These are phyloP conservation scores for Dictyostelium capitatum DNA, from an alignment of 78 protist species.

Conservation along the genomic window DNA sequence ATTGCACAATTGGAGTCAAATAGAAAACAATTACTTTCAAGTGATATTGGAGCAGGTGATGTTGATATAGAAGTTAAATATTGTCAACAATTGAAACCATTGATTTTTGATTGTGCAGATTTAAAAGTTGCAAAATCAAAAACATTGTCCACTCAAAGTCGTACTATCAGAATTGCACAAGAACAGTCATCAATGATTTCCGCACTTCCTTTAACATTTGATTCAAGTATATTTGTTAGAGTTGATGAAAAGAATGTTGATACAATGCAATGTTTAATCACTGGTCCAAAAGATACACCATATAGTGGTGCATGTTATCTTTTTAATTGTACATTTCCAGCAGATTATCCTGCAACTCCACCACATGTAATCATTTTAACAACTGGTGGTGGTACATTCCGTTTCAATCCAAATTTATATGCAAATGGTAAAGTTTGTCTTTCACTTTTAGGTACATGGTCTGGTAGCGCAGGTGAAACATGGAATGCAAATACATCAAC, in stretches of 20 bases:
- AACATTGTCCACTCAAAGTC: background rate
- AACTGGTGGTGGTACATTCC: slow-evolving; percentile 88
- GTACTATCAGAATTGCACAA: slow-evolving; percentile 78
- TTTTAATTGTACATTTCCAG: slow-evolving; percentile 80
- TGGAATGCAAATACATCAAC: slow-evolving; percentile 89
- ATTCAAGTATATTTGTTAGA: slow-evolving; percentile 75
- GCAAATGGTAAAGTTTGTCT: slow-evolving; percentile 85
- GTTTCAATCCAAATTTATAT: slow-evolving; percentile 94
- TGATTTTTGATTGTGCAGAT: slow-evolving; percentile 10
- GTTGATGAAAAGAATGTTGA: slow-evolving; percentile 71
- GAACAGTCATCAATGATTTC: slow-evolving; percentile 67
- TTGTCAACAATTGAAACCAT: slow-evolving; percentile 14
- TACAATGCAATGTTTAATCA: slow-evolving; percentile 70
- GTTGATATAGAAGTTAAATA: slow-evolving; percentile 27
- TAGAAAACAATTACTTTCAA: background rate
- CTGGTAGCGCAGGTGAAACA: slow-evolving; percentile 83
- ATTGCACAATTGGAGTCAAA: slow-evolving; percentile 22
- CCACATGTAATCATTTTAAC: slow-evolving; percentile 85
- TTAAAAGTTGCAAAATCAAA: background rate
- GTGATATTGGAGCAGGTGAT: background rate
- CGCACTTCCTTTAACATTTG: slow-evolving; percentile 61
- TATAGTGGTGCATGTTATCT: slow-evolving; percentile 76
- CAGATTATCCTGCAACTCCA: slow-evolving; percentile 84
- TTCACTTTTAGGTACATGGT: slow-evolving; percentile 92
- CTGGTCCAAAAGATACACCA: slow-evolving; percentile 86